Evolutionary conservation across 2,329 filamentous ascomycete genomes (phyloP), one percentile per base, ranked within the genome.

Genomic region (Colletotrichum sp.): DNA sequence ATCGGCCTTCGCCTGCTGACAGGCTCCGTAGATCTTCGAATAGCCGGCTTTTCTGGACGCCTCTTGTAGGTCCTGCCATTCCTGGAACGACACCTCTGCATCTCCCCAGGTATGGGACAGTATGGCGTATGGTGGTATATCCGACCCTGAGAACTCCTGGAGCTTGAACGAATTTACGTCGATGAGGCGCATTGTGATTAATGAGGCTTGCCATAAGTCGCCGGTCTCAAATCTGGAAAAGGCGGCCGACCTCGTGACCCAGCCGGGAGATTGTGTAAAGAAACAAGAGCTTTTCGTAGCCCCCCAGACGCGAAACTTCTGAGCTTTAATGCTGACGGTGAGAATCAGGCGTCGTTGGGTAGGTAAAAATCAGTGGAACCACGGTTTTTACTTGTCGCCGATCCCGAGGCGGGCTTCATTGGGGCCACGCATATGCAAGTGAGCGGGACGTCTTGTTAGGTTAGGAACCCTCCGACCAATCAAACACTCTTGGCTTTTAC

Each of bases 101-200:
- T 74, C 43, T 18, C 73, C 78, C 79, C 80, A 81, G 14, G 80
- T 81, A 65, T 83, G 81, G 12, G 81, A 82, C 16, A 83, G 72
- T 43, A 83, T 81, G 61, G 80, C 80, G 71, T 82, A 83, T 48
- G 76, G 74, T 4, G 81, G 81, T 14, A 78, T 78, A 2, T 21
- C 6, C 1, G 32, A 9, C 13, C 66, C 66, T 4, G 16, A 30
- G 9, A 69, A 69, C 56, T 69, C 66, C 14, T 34, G 7, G 14
- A 69, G 56, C 14, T 38, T 13, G 12, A 62, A 24, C 7, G 28
- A 61, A 14, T 28, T 38, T 26, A 48, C 56, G 24, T 69, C 30
- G 32, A 69, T 61, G 21, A 69, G 66, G 5, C 66, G 52, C 66
- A 69, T 69, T 7, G 10, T 28, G 24, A 7, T 52, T 4, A 7